Evolutionary conservation across 345 rosid genomes (phyloP), one percentile per base, ranked within the genome.

Genomic region (Camelina laxa): DNA sequence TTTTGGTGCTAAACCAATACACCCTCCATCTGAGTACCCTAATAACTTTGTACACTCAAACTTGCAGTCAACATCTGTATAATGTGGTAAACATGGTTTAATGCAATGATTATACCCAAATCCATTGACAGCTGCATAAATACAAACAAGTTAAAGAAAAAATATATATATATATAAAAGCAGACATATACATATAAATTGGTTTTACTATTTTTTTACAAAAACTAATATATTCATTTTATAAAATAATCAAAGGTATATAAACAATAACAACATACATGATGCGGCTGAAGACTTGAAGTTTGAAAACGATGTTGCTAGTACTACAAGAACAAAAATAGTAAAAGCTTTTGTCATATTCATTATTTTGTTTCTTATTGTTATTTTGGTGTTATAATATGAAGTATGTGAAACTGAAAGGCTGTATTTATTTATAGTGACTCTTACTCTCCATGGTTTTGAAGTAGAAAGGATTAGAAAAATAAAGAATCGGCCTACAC

Each of bases 241-340:
- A 33, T 16, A 65, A 35, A 65, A n/a, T 49, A 8, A 49, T 44
- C 49, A 44, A 44, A 44, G 17, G 6, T 44, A 44, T 16, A 44
- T 15, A 8, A 10, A 47, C 16, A 10, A 65, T 31, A 16, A 6
- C 20, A 17, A 65, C 27, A 48, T 45, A 48, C 57, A n/a, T 2
- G 59, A 1, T 66, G 70, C 12, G 8, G 70, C 59, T 44, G 35
- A 13, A 11, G 15, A 47, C 3, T 31, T 13, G 31, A 47, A 31
- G 45, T 19, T 35, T 31, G 47, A 35, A 58, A 33, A 35, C 3
- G 70, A 45, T 1, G 15, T 47, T 47, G 56, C 17, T 7, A 27
- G 51, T 27, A 65, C 36, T 33, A 33, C 47, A 66, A 66, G 70
- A 49, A 50, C n/a, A 63, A 1, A 66, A 9, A 58, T 33, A 21